These are phyloP conservation scores for Cryptococcus sp. DNA, from an alignment of 1,284 basidiomycete species.

Conservation along the genomic window DNA sequence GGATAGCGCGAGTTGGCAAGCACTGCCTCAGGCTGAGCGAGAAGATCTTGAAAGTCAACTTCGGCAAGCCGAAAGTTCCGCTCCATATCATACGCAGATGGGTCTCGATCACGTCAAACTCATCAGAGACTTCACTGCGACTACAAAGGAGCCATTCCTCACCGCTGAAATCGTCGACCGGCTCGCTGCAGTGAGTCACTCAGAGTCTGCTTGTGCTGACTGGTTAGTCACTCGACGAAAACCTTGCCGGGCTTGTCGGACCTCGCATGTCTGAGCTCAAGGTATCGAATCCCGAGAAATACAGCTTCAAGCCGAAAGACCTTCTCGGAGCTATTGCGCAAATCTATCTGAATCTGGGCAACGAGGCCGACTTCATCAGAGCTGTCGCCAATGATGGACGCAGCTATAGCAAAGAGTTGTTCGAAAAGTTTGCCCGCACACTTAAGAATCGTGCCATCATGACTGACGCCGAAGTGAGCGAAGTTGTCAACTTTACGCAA, in stretches of 20 bases:
- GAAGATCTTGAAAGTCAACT: slow-evolving; percentile 82
- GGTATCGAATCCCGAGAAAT: slow-evolving; percentile 84
- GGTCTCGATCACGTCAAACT: slow-evolving; percentile 86
- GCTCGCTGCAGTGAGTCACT: slow-evolving; percentile 78
- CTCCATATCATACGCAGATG: slow-evolving; percentile 81
- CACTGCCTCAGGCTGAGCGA: slow-evolving; percentile 68
- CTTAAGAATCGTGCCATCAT: slow-evolving; percentile 71
- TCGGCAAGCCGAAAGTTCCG: slow-evolving; percentile 75
- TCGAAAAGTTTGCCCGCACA: slow-evolving; percentile 76
- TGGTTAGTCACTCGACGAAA: slow-evolving; percentile 72
- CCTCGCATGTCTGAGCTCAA: slow-evolving; percentile 72
- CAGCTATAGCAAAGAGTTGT: slow-evolving; percentile 83
- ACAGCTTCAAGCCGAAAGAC: slow-evolving; percentile 81
- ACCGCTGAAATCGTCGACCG: slow-evolving; percentile 94
- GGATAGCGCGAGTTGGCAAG: slow-evolving; percentile 68
- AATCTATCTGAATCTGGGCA: slow-evolving; percentile 87
- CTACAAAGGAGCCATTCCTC: slow-evolving; percentile 91
- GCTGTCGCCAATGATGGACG: slow-evolving; percentile 92
- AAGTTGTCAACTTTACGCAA: slow-evolving; percentile 70
- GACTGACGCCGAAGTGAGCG: slow-evolving; percentile 75
- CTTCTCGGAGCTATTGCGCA: slow-evolving; percentile 86
- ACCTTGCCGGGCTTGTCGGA: slow-evolving; percentile 85
- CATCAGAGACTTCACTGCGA: slow-evolving; percentile 87
- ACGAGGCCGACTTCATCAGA: slow-evolving; percentile 75
- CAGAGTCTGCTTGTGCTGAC: slow-evolving; percentile 1